Conservation (phyloP, 2,329 filamentous ascomycete species). For the Fusarium tuaranense region DNA sequence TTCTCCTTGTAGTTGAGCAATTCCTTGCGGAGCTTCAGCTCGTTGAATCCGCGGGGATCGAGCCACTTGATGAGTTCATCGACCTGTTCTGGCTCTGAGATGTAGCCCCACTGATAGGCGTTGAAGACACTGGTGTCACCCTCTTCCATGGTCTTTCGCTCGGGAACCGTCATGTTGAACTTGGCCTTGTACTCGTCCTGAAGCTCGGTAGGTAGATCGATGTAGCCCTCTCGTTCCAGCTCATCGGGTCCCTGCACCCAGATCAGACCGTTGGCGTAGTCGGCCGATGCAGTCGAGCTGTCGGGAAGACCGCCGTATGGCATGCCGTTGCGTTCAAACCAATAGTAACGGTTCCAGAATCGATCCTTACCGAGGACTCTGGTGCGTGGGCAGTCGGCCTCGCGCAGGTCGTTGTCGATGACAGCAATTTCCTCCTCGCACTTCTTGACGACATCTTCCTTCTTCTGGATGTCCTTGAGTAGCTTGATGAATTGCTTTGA, state of each 20-base stretch:
- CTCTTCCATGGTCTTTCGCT: slow-evolving; percentile 89
- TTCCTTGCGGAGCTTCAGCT: slow-evolving; percentile 89
- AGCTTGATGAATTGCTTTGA: slow-evolving; percentile 91
- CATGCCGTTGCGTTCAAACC: slow-evolving; percentile 99
- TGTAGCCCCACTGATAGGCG: slow-evolving; percentile 91
- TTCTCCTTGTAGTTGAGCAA: slow-evolving; percentile 79
- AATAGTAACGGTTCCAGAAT: slow-evolving; percentile 99
- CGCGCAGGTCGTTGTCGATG: slow-evolving; percentile 91
- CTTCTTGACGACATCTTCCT: slow-evolving; percentile 81
- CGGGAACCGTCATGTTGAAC: slow-evolving; percentile 84
- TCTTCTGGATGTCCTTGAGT: slow-evolving; percentile 88
- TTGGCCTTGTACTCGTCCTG: slow-evolving; percentile 80
- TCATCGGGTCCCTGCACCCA: slow-evolving; percentile 98
- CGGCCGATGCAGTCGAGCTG: slow-evolving; percentile 87
- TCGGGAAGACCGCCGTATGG: slow-evolving; percentile 88
- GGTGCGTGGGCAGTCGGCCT: slow-evolving; percentile 92
- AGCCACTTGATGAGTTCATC: slow-evolving; percentile 89
- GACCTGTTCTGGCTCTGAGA: slow-evolving; percentile 82
- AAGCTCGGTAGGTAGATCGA: slow-evolving; percentile 78
- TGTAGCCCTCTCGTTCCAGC: slow-evolving; percentile 86
- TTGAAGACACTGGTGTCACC: slow-evolving; percentile 81
- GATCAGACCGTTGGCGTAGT: slow-evolving; percentile 92
- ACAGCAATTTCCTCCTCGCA: slow-evolving; percentile 88
- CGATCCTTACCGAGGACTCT: slow-evolving; percentile 92
- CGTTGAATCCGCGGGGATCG: slow-evolving; percentile 86